Base-by-base conservation (phyloP, 257 asterid genomes). In the Nicotiana attenuata region DNA sequence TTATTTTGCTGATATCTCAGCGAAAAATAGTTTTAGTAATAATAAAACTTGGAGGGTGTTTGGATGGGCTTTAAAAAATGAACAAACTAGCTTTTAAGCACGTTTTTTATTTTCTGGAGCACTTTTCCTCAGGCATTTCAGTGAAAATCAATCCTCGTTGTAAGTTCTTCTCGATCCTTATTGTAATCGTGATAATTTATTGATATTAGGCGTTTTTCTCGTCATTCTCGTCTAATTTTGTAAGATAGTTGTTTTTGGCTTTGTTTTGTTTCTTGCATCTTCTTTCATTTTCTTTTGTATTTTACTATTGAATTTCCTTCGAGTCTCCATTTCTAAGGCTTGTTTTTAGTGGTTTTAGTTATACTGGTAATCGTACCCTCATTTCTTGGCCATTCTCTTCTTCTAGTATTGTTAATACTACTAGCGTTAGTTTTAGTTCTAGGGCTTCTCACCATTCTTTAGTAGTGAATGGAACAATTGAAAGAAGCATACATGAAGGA, bases 191-290 rank as follows among this genome's bases (percentile, higher is more conserved):
- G 33, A 29, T 29, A 29, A 29, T 29, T 29, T 29, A 3, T 29
- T 29, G 5, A 29, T 29, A 29, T 29, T 29, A 3, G 33, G 5
- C 33, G n/a, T n/a, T n/a, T n/a, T n/a, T n/a, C n/a, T n/a, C n/a
- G 5, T 29, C 33, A 29, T 29, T 29, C 33, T 29, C 33, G 33
- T 29, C 3, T 29, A 29, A 2, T 29, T 33, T 33, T 33, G 7
- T 33, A 92, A 90, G 90, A 87, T 86, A 38, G 89, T 87, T 88
- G 89, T 87, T 87, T 91, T 94, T 22, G 90, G 91, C 3, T 88
- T 90, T 85, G 89, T 92, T 45, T 82, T 92, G 26, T 90, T 94
- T 56, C n/a, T 89, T 64, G 50, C 86, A 22, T 77, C 88, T 67
- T 88, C 93, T 59, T 82, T 92, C 50, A 87, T 92, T 50, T 82